Conservation (phyloP, 2,329 filamentous ascomycete species). For the Neonectria faginata region DNA sequence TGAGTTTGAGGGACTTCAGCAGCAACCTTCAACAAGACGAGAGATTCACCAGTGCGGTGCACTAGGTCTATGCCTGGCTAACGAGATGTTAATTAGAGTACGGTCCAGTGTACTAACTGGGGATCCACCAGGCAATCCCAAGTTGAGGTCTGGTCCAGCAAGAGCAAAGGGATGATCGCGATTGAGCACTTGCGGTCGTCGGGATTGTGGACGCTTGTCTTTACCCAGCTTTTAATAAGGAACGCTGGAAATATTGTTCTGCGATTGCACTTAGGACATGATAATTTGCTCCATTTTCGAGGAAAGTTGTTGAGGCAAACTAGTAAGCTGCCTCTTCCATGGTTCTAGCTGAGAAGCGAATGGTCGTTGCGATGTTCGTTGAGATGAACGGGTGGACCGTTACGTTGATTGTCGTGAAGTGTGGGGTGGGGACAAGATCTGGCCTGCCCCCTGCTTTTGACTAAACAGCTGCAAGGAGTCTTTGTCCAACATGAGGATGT, state of each 20-base stretch:
- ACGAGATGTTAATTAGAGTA: conserved; percentile 8
- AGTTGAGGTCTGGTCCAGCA: neutral
- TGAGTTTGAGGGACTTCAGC: neutral
- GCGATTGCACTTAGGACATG: neutral
- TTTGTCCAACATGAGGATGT: conserved; percentile 18
- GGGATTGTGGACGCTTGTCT: neutral
- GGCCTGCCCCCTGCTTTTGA: conserved; percentile 35
- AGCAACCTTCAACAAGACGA: neutral
- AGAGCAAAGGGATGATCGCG: neutral
- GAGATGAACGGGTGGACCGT: conserved; percentile 34
- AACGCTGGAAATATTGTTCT: neutral
- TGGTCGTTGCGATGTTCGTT: conserved; percentile 8
- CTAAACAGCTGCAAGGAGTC: conserved; percentile 36
- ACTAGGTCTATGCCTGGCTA: conserved; percentile 6
- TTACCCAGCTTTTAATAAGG: neutral
- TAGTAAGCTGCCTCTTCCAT: neutral
- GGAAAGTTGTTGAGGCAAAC: no score
- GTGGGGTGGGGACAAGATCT: conserved; percentile 42
- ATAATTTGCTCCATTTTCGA: neutral
- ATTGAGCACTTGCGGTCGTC: neutral
- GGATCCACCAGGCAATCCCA: neutral
- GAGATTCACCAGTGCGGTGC: neutral
- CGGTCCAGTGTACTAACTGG: conserved; percentile 12
- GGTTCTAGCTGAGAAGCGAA: neutral
- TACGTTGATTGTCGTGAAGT: conserved; percentile 26